Evolutionary conservation across 148 eudicot species (phyloP), one percentile per base, ranked within the genome.

Genomic region (Amaranthus hypochondriacus): DNA sequence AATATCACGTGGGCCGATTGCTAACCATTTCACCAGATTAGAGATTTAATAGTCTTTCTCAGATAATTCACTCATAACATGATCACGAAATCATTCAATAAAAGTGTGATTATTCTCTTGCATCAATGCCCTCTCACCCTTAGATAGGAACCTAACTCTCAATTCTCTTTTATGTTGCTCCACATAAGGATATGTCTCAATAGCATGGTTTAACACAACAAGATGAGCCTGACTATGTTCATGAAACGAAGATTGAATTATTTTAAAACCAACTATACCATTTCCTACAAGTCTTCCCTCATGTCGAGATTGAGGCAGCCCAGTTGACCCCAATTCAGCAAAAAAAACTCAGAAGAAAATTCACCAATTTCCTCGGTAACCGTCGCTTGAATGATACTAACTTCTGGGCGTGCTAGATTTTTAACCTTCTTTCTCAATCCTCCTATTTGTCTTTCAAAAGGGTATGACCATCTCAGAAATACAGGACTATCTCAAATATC

Each of bases 261-360:
- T 9, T n/a, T 61, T 61, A 0, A 21, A 4, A 4, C 65, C 65
- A 7, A 28, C 2, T 61, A 47, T 61, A 39, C 65, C 65, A 0
- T 61, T 39, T 18, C 65, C 65, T 28, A 21, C 65, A 61, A 61
- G 46, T 6, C 65, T 61, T 61, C 65, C 65, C 46, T 61, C 65
- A n/a, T 61, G 65, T 18, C 1, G 47, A 61, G 46, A 28, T 61
- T 61, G 28, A 4, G 65, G 65, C 9, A 61, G 28, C 8, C 47
- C 47, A 61, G 39, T 39, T 21, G 65, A 4, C 7, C 39, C 47
- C 4, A 0, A 44, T 13, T 12, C 10, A 6, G 0, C 18, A 18
- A n/a, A 5, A 61, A 15, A 39, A 21, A 61, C 10, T 61, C 46
- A 5, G 65, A 3, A 39, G 0, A 11, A 59, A 59, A 59, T 7